Evolutionary conservation across 1,284 basidiomycete species (phyloP).

Genomic region (Paramarasmius palmivorus): DNA sequence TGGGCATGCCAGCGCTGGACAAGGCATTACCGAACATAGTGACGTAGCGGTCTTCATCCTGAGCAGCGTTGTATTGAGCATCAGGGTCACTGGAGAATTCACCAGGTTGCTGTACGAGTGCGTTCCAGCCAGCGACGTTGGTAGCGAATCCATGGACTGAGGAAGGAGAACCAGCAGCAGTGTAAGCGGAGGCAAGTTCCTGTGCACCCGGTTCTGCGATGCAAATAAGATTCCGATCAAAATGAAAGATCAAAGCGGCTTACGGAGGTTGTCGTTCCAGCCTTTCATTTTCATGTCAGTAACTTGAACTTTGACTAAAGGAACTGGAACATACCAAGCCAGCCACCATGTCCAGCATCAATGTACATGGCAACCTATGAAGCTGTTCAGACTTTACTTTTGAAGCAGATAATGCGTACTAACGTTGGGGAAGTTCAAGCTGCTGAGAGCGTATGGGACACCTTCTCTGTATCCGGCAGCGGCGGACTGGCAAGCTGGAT

Average conservation of each 20-base stretch:
- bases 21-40: conserved; percentile 9
- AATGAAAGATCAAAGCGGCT: background rate
- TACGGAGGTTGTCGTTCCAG: conserved; percentile 5
- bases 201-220: conserved; percentile 1
- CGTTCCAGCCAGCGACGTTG: conserved; percentile 8
- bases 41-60: conserved; percentile 14
- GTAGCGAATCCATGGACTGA: conserved; percentile 1
- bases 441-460: conserved; percentile 41
- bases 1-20: conserved; percentile 8
- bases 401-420: too few relatives aligned
- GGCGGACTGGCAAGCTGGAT: conserved; percentile 32
- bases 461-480: conserved; percentile 20
- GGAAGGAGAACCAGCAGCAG: background rate
- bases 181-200: conserved; percentile 4
- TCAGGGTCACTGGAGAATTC: conserved; percentile 10
- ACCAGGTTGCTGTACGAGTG: conserved; percentile 6
- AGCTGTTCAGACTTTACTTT: too few relatives aligned
- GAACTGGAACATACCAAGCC: conserved; percentile 32
- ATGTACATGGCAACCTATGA: too few relatives aligned
- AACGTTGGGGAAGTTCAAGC: conserved; percentile 38
- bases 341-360: conserved; percentile 44
- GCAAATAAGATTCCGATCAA: background rate
- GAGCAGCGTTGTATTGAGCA: conserved; percentile 11
- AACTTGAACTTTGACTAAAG: background rate
- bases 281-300: background rate